These are phyloP conservation scores for Termitomyces sp. DNA, from an alignment of 768 basidiomycete genomes.

Conservation along the genomic window DNA sequence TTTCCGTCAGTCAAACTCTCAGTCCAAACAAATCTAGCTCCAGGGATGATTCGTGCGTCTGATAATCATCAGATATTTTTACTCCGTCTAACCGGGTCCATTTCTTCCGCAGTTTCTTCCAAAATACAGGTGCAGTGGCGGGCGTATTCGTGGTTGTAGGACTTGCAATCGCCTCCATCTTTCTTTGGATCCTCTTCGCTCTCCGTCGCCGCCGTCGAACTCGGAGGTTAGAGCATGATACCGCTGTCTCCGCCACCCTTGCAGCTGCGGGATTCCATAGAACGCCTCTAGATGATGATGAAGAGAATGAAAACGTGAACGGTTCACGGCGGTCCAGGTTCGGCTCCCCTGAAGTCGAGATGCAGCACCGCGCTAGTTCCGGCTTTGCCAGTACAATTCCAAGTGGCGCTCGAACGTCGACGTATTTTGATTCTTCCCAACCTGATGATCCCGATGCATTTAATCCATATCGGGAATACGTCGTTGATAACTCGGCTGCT, in stretches of 20 bases:
- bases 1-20: slow-evolving; percentile 71
- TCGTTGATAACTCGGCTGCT: slow-evolving; percentile 25
- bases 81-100: not conserved
- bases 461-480: slow-evolving; percentile 55
- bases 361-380: slow-evolving; percentile 41
- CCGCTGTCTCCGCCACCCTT: slow-evolving; percentile 66
- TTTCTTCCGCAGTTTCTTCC: slow-evolving; percentile 65
- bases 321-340: slow-evolving; percentile 22
- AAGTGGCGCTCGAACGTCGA: slow-evolving; percentile 31
- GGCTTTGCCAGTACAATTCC: slow-evolving; percentile 27
- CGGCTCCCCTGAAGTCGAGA: slow-evolving; percentile 32
- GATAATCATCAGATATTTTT: slow-evolving; percentile 1
- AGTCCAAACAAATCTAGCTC: slow-evolving; percentile 41
- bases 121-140: slow-evolving; percentile 85
- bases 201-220: slow-evolving; percentile 63
- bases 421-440: slow-evolving; percentile 34
- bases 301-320: slow-evolving; percentile 27
- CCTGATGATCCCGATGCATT: slow-evolving; percentile 34
- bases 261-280: slow-evolving; percentile 71
- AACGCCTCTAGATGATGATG: slow-evolving; percentile 64
- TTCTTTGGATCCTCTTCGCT: slow-evolving; percentile 70
- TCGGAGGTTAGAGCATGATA: slow-evolving; percentile 62
- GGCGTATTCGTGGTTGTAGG: slow-evolving; percentile 92
- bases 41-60: slow-evolving; percentile 49
- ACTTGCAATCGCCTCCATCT: slow-evolving; percentile 65